Conservation (phyloP, 2,329 filamentous ascomycete species). For the Trichoderma asperellum region DNA sequence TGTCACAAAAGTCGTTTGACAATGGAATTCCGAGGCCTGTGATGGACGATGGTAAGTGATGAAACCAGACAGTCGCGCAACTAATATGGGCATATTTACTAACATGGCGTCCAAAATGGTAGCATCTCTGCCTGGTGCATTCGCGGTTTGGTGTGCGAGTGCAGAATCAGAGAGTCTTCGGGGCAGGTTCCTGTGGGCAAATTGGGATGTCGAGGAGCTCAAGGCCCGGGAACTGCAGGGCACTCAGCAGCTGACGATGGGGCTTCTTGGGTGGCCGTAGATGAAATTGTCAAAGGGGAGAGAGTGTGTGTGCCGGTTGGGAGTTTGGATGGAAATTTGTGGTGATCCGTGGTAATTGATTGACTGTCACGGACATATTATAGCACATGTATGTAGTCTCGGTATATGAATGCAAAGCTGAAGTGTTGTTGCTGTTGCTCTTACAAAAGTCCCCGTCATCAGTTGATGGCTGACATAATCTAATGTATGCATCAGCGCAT, state of each 20-base stretch:
- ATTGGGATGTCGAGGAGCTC: slow-evolving; percentile 57
- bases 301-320: too few species aligned
- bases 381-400: too few species aligned
- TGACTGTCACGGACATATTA: too few species aligned
- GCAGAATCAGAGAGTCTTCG: slow-evolving; percentile 52
- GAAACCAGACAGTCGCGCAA: rapidly evolving
- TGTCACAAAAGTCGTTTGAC: slow-evolving; percentile 32
- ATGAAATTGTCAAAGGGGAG: neutral
- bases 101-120: slow-evolving; percentile 28
- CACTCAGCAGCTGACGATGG: slow-evolving; percentile 32
- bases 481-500: neutral
- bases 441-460: neutral
- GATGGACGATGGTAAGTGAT: slow-evolving; percentile 20
- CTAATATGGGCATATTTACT: neutral
- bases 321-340: neutral
- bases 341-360: neutral
- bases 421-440: neutral
- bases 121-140: slow-evolving; percentile 38
- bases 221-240: slow-evolving; percentile 43
- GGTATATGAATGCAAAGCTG: too few species aligned
- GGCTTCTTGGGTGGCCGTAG: slow-evolving; percentile 26
- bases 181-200: slow-evolving; percentile 51
- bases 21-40: slow-evolving; percentile 13
- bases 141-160: slow-evolving; percentile 50
- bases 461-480: neutral